phyloP scores from a whole-genome alignment of 257 asterid species.

The Solanum piurae region DNA sequence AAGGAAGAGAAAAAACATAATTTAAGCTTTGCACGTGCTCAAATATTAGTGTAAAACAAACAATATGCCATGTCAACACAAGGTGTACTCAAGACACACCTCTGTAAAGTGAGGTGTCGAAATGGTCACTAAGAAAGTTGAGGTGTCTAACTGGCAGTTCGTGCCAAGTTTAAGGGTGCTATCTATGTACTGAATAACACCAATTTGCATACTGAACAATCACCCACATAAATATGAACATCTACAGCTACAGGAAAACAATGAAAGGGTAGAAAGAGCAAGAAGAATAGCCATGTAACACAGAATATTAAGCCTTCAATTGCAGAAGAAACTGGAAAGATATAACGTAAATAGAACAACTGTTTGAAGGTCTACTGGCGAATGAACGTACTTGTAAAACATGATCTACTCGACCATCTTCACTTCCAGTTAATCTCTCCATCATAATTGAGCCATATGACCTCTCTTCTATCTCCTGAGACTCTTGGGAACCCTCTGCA shows the following conservation, averaged over 20 bases:
- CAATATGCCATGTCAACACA: neutral
- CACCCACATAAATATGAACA: neutral
- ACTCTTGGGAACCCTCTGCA: conserved; percentile 53
- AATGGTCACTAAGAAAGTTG: neutral
- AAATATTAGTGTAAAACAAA: neutral
- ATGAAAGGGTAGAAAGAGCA: neutral
- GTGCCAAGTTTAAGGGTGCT: neutral
- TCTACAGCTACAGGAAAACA: neutral
- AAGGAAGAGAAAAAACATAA: neutral
- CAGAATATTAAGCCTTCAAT: neutral
- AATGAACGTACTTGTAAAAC: conserved; percentile 61
- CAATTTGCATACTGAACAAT: neutral
- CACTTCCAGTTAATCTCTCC: conserved; percentile 70
- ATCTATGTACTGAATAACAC: neutral
- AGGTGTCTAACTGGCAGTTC: neutral
- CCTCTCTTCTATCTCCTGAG: conserved; percentile 51
- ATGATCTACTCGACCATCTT: conserved; percentile 80
- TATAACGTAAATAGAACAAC: neutral
- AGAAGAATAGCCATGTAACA: neutral
- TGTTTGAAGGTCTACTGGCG: neutral
- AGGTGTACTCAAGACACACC: neutral
- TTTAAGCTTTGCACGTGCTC: neutral
- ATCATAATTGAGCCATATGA: conserved; percentile 81
- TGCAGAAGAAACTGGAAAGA: neutral
- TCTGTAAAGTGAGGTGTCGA: neutral